These are phyloP conservation scores for Fusarium nygamai DNA, from an alignment of 2,329 filamentous ascomycete genomes.

Conservation along the genomic window DNA sequence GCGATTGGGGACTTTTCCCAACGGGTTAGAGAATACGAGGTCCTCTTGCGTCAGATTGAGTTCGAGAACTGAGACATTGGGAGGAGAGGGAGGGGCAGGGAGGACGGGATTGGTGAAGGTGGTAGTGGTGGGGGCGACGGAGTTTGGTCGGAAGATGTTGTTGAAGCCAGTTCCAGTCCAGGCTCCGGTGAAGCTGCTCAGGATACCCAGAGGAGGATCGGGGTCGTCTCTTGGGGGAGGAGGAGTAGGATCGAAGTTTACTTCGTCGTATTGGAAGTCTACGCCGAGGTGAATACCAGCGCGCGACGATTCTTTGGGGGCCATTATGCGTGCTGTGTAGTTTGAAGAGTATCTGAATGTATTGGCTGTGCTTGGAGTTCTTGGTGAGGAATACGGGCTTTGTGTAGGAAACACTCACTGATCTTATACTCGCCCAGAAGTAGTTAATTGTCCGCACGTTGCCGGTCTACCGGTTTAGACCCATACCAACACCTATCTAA, in stretches of 20 bases:
- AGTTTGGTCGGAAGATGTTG: background rate
- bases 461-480: too few relatives aligned
- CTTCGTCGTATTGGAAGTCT: conserved; percentile 1
- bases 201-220: background rate
- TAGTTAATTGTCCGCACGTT: too few relatives aligned
- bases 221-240: background rate
- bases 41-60: background rate
- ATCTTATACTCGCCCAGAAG: background rate
- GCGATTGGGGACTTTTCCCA: conserved; percentile 1
- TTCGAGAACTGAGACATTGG: conserved; percentile 6
- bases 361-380: too few relatives aligned
- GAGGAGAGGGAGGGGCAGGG: background rate
- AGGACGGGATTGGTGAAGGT: background rate
- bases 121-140: background rate
- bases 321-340: background rate
- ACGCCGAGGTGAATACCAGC: background rate
- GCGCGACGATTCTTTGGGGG: background rate
- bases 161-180: conserved; percentile 7
- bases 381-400: background rate
- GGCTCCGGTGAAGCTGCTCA: background rate
- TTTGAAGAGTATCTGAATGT: accelerated
- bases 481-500: background rate
- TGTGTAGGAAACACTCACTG: background rate
- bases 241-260: background rate
- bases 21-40: background rate